phyloP scores from a whole-genome alignment of 2,329 filamentous ascomycete genomes.

The Pestalotiopsis sp. region DNA sequence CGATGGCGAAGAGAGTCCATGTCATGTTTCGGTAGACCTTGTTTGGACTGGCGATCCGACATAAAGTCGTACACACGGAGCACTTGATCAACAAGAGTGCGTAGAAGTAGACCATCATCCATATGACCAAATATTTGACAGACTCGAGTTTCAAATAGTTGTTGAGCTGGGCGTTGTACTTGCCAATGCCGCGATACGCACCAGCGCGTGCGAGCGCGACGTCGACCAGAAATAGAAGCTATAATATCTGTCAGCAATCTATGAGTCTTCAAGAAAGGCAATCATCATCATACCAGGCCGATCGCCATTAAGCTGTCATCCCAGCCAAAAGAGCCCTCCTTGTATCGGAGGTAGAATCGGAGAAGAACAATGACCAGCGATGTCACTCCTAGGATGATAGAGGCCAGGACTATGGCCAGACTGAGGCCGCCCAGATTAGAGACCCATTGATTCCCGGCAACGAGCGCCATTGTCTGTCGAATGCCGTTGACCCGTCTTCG shows the following conservation, averaged over 20 bases:
- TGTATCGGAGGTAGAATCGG: conserved; percentile 10
- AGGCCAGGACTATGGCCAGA: conserved; percentile 13
- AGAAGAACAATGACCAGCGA: conserved; percentile 13
- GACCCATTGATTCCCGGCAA: neutral
- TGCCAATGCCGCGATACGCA: conserved; percentile 22
- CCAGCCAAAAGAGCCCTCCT: conserved; percentile 13
- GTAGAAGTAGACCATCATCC: conserved; percentile 27
- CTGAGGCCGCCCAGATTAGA: conserved; percentile 1
- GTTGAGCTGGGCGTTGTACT: conserved; percentile 22
- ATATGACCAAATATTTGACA: conserved; percentile 24
- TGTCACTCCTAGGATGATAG: conserved; percentile 13
- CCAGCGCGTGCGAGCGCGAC: conserved; percentile 14
- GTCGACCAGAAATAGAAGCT: neutral
- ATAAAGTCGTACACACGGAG: conserved; percentile 36
- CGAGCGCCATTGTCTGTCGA: neutral
- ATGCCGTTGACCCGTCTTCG: neutral
- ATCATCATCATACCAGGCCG: conserved; percentile 10
- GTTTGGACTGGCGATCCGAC: conserved; percentile 29
- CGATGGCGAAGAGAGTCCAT: conserved; percentile 19
- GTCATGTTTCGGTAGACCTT: conserved; percentile 20
- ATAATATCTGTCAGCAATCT: too few species aligned
- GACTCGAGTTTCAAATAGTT: conserved; percentile 18
- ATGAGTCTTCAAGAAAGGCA: neutral
- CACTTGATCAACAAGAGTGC: conserved; percentile 28
- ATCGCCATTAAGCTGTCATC: conserved; percentile 16